These are phyloP conservation scores for Golubevia pallescens DNA, from an alignment of 1,284 basidiomycete species.

Conservation along the genomic window DNA sequence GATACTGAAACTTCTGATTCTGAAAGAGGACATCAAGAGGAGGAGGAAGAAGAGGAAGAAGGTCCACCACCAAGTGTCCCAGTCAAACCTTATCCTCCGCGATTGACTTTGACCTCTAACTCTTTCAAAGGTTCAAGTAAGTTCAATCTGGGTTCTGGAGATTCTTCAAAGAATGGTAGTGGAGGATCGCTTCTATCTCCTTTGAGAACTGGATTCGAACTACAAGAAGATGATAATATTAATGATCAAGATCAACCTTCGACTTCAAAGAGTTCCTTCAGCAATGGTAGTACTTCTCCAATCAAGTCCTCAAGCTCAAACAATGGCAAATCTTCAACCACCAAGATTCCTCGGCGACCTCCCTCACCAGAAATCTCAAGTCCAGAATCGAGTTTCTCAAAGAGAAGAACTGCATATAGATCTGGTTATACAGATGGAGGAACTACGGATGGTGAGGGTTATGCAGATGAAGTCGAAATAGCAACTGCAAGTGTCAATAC, in stretches of 20 bases:
- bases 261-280: background rate
- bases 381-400: background rate
- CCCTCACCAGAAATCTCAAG: background rate
- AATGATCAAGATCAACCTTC: background rate
- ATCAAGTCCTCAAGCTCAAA: background rate
- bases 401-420: background rate
- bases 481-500: background rate
- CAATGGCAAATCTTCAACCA: background rate
- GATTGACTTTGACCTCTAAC: background rate
- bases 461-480: background rate
- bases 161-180: background rate
- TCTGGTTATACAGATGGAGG: background rate
- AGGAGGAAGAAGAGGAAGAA: background rate
- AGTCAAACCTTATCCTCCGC: background rate
- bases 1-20: background rate
- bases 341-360: background rate
- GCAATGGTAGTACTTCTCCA: background rate
- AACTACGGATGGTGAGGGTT: background rate
- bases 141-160: background rate
- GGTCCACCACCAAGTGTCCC: background rate
- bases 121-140: background rate
- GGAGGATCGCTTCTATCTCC: background rate
- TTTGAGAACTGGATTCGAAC: background rate
- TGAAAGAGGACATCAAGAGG: no score
- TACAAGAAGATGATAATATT: background rate